A percentile compares a stretch with the other conserved stretches of the same genome.
Conservation (phyloP, 2,329 filamentous ascomycete species). For the Cladosporium colombiae region DNA sequence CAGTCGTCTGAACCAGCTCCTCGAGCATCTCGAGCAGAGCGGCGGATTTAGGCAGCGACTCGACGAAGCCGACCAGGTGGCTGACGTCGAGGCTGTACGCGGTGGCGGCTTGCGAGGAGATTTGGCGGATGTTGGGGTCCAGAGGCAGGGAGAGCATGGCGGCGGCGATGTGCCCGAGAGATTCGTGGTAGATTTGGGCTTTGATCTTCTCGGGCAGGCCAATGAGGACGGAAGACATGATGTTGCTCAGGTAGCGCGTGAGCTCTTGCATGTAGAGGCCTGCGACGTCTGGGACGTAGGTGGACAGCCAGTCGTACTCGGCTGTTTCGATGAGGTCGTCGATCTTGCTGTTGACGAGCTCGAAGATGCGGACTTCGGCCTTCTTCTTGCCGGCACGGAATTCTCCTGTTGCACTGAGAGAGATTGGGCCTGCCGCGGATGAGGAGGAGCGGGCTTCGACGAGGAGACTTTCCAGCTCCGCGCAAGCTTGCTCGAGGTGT, state of each 20-base stretch:
- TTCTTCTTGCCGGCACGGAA: slow-evolving; percentile 92
- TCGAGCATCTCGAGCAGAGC: slow-evolving; percentile 87
- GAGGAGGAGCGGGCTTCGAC: slow-evolving; percentile 81
- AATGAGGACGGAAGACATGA: slow-evolving; percentile 92
- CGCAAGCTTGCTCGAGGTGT: slow-evolving; percentile 92
- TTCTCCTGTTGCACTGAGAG: slow-evolving; percentile 77
- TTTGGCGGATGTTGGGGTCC: slow-evolving; percentile 75
- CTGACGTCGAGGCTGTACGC: slow-evolving; percentile 80
- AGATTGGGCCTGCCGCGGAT: slow-evolving; percentile 76
- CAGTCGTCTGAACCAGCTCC: slow-evolving; percentile 89
- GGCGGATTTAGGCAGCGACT: slow-evolving; percentile 75
- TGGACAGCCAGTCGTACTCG: slow-evolving; percentile 86
- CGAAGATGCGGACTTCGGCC: slow-evolving; percentile 96
- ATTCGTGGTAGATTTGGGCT: slow-evolving; percentile 96
- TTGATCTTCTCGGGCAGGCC: slow-evolving; percentile 95
- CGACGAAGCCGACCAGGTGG: slow-evolving; percentile 83
- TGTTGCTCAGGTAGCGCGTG: slow-evolving; percentile 88
- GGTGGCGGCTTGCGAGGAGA: slow-evolving; percentile 82
- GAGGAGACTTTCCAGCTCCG: slow-evolving; percentile 82
- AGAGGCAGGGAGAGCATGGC: slow-evolving; percentile 62
- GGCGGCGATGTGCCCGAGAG: slow-evolving; percentile 83
- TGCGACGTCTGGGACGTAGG: slow-evolving; percentile 67
- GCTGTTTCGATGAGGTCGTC: slow-evolving; percentile 96
- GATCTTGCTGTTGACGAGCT: slow-evolving; percentile 97
- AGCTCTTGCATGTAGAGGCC: slow-evolving; percentile 95